Base-by-base conservation (phyloP, 371 early-diverging fungal species). In the Mucor plumbeus region DNA sequence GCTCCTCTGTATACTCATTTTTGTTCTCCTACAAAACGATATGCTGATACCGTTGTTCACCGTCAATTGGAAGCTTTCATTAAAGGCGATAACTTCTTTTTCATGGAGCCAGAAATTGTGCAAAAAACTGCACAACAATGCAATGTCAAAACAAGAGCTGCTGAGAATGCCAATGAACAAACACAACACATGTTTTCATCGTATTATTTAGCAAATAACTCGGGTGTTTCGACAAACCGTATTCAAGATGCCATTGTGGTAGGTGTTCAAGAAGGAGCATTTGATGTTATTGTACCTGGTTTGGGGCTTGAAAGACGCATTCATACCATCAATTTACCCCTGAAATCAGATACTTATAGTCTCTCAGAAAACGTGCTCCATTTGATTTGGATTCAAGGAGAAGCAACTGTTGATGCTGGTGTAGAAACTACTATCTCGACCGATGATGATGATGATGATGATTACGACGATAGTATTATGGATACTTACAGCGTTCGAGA, bases 21-120 rank as follows among this genome's bases (percentile, higher is more conserved):
- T 76, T 92, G 94, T 4, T 93, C 92, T 6, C 99, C 99, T 1
- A 94, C 97, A 26, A 89, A 95, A 17, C 85, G 98, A 58, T 98
- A 97, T 75, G 91, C 98, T n/a, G 98, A 98, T 77, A 76, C 97
- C 33, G 76, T 99, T 53, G 98, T 99, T 0, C 99, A 99, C 70
- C 90, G 97, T 7, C 84, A 86, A 56, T 64, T 93, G 13, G 77
- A 81, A 31, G 70, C 73, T 4, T 62, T 65, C 9, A 33, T 78
- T 3, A 65, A 65, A 7, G 73, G 74, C 53, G 70, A 72, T 50
- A 69, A 72, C 60, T 78, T 81, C 10, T 88, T 81, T 58, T 88
- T 86, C 43, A 55, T 84, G 59, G 81, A 78, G 8, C 64, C 77
- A 15, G 79, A 78, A 13, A 61, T 63, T 7, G 67, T 86, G 13